These are phyloP conservation scores for Hsuehochloa calcarea DNA, from an alignment of 176 grass and related monocot species.

Conservation along the genomic window DNA sequence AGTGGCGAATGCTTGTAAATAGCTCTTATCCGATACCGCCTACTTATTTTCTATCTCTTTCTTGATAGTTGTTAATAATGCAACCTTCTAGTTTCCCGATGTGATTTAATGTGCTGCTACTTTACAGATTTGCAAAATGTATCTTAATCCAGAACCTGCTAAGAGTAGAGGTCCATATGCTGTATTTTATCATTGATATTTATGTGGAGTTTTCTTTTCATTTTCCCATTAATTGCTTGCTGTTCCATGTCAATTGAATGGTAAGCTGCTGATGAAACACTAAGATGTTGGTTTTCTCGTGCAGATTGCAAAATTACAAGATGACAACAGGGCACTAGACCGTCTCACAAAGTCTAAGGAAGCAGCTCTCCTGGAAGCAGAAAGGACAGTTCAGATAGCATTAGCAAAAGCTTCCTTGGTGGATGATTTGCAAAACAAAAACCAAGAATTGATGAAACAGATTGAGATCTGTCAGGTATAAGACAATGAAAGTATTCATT, in stretches of 20 bases:
- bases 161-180: background rate
- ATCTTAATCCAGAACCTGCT: background rate
- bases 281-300: background rate
- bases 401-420: slow-evolving; percentile 91
- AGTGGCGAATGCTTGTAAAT: background rate
- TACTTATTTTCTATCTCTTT: background rate
- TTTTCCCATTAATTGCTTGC: background rate
- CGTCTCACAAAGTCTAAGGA: slow-evolving; percentile 86
- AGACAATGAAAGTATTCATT: background rate
- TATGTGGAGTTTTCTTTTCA: background rate
- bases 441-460: slow-evolving; percentile 92
- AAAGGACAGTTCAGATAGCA: slow-evolving; percentile 85
- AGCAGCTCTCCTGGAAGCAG: slow-evolving; percentile 82
- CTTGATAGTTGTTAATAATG: background rate
- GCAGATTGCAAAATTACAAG: slow-evolving; percentile 78
- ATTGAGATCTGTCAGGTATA: slow-evolving; percentile 95
- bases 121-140: background rate
- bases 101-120: background rate
- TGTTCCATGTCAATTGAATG: slow-evolving; percentile 21
- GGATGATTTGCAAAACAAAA: slow-evolving; percentile 95
- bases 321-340: slow-evolving; percentile 76
- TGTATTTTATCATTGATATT: slow-evolving; percentile 3
- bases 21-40: background rate
- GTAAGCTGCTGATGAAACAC: background rate
- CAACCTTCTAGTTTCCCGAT: background rate